These are phyloP conservation scores for Eimeria falciformis DNA, from an alignment of 169 alveolate genomes.

Conservation along the genomic window DNA sequence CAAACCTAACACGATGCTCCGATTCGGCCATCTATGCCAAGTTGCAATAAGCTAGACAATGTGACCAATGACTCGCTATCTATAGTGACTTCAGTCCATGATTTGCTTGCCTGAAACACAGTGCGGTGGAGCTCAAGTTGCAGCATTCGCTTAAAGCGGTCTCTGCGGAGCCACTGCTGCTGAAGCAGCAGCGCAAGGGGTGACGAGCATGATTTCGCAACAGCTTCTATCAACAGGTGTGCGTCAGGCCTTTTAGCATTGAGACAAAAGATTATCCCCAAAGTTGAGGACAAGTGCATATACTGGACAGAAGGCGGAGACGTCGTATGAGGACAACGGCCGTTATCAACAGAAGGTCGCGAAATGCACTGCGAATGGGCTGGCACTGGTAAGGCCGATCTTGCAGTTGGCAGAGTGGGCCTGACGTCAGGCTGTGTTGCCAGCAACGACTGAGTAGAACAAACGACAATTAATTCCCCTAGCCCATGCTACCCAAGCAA, in stretches of 20 bases:
- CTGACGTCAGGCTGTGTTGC: conserved; percentile 22
- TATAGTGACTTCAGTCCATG: no score
- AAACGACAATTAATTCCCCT: neutral
- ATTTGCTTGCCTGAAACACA: conserved; percentile 67
- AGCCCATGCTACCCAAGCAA: neutral
- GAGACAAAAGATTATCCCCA: conserved; percentile 43
- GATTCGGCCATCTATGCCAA: no score
- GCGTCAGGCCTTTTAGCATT: conserved; percentile 48
- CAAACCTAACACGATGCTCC: no score
- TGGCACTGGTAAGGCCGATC: neutral
- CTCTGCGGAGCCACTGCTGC: conserved; percentile 74
- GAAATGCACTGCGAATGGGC: neutral
- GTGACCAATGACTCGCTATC: no score
- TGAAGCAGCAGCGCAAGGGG: conserved; percentile 57
- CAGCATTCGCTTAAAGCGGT: conserved; percentile 64
- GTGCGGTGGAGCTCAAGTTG: conserved; percentile 76
- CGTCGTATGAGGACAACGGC: neutral
- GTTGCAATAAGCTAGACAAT: no score
- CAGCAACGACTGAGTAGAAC: conserved; percentile 18
- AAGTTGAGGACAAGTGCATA: conserved; percentile 28
- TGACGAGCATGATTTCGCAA: conserved; percentile 50
- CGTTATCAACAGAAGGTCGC: conserved; percentile 27
- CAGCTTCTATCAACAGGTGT: conserved; percentile 26
- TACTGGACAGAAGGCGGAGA: neutral
- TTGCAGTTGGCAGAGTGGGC: conserved; percentile 11